phyloP scores from a whole-genome alignment of 257 asterid species.

The Parsonsia alboflavescens region DNA sequence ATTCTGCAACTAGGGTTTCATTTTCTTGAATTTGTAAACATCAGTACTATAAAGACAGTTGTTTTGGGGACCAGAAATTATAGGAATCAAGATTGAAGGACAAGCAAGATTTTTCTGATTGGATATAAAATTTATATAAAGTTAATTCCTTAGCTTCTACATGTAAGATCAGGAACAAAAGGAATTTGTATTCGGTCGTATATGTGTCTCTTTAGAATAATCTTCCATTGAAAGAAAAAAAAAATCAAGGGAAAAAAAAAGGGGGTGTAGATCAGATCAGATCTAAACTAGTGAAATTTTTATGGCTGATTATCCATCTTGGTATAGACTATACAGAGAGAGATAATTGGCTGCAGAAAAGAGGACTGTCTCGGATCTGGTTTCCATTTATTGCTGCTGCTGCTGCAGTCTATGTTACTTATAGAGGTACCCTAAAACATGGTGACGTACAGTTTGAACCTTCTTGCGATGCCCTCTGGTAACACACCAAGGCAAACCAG shows the following conservation, averaged over 20 bases:
- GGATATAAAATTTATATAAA: background rate
- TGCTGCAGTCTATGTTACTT: background rate
- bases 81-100: background rate
- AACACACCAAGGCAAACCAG: background rate
- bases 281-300: background rate
- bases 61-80: background rate
- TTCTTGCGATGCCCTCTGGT: background rate
- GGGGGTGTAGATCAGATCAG: background rate
- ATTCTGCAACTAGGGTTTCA: background rate
- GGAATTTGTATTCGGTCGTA: background rate
- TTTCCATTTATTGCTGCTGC: slow-evolving; percentile 14
- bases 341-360: slow-evolving; percentile 12
- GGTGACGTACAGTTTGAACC: slow-evolving; percentile 21
- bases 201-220: too few species aligned
- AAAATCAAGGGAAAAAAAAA: too few species aligned
- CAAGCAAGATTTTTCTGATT: background rate
- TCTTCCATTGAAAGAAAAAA: background rate
- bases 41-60: background rate
- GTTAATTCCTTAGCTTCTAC: background rate
- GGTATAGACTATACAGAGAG: slow-evolving; percentile 5
- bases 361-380: slow-evolving; percentile 16
- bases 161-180: background rate
- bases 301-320: background rate
- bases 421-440: slow-evolving; percentile 3
- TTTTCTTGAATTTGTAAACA: background rate